Evolutionary conservation across 352 stramenopile species (phyloP).

Genomic region (Phytopythium litorale): DNA sequence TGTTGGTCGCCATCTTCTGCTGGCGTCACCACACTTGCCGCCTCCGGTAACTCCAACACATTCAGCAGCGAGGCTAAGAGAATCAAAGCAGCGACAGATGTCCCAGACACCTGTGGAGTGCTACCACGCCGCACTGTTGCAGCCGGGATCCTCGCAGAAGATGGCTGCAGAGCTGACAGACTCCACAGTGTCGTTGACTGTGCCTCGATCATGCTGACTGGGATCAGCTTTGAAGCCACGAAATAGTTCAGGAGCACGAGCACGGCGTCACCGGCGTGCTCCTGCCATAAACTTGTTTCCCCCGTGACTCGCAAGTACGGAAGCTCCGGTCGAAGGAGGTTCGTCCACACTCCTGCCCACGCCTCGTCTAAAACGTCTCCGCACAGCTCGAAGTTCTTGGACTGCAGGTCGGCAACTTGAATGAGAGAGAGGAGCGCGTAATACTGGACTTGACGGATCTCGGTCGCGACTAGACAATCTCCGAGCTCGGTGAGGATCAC

Average conservation of each 20-base stretch:
- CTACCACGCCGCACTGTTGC: background rate
- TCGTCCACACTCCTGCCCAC: slow-evolving; percentile 43
- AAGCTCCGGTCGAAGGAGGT: slow-evolving; percentile 47
- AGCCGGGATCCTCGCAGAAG: background rate
- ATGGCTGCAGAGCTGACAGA: slow-evolving; percentile 37
- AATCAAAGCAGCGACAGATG: background rate
- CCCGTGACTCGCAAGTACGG: slow-evolving; percentile 47
- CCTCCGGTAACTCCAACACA: slow-evolving; percentile 1
- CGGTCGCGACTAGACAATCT: slow-evolving; percentile 39
- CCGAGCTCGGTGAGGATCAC: slow-evolving; percentile 40
- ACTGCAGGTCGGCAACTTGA: slow-evolving; percentile 41
- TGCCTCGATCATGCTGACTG: slow-evolving; percentile 22
- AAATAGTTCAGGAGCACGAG: slow-evolving; percentile 45
- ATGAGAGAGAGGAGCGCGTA: slow-evolving; percentile 44
- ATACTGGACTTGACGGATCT: slow-evolving; percentile 44
- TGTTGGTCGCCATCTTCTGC: background rate
- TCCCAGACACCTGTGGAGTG: background rate
- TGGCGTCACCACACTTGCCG: background rate
- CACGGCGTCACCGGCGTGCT: slow-evolving; percentile 44
- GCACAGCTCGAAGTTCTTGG: slow-evolving; percentile 25
- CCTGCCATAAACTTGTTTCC: slow-evolving; percentile 32
- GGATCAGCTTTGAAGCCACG: slow-evolving; percentile 39
- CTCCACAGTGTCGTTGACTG: slow-evolving; percentile 34
- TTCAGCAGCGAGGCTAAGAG: slow-evolving; percentile 5
- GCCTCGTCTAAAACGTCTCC: slow-evolving; percentile 32